phyloP scores from a whole-genome alignment of 2,329 filamentous ascomycete species.

The Pseudofabraea citricarpa region DNA sequence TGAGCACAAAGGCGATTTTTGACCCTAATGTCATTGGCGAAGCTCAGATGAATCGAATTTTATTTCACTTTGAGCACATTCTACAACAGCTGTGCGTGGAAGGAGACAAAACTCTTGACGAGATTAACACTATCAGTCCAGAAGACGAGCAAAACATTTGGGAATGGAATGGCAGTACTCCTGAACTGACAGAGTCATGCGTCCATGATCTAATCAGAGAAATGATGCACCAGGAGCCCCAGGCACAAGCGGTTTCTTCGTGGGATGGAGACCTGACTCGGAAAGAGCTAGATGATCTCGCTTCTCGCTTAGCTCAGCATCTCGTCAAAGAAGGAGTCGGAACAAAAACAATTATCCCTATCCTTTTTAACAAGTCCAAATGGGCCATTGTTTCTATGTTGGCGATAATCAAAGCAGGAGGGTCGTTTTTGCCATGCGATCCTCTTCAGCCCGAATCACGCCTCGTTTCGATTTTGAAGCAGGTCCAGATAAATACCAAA shows the following conservation, averaged over 20 bases:
- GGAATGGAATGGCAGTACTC: background rate
- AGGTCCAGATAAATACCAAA: too few relatives aligned
- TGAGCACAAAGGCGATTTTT: background rate
- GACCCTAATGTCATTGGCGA: background rate
- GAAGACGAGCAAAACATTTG: background rate
- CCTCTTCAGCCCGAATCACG: conserved; percentile 22
- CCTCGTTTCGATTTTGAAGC: conserved; percentile 1
- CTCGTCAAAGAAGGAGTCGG: conserved; percentile 4
- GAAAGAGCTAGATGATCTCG: background rate
- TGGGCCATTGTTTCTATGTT: conserved; percentile 25
- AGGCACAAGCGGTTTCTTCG: background rate
- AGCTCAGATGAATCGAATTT: background rate
- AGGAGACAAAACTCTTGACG: background rate
- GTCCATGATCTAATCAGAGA: background rate
- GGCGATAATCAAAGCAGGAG: conserved; percentile 24
- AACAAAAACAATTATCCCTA: conserved; percentile 13
- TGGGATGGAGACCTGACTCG: conserved; percentile 1
- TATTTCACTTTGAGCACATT: background rate
- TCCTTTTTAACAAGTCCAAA: conserved; percentile 27
- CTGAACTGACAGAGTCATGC: background rate
- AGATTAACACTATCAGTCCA: background rate
- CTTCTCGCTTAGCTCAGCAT: conserved; percentile 3
- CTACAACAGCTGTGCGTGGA: background rate
- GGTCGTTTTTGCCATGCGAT: conserved; percentile 26
- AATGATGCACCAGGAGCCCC: background rate